A percentile compares a stretch with the other conserved stretches of the same genome.
These are phyloP conservation scores for Physocladia obscura DNA, from an alignment of 192 early-diverging fungal genomes.

Conservation along the genomic window DNA sequence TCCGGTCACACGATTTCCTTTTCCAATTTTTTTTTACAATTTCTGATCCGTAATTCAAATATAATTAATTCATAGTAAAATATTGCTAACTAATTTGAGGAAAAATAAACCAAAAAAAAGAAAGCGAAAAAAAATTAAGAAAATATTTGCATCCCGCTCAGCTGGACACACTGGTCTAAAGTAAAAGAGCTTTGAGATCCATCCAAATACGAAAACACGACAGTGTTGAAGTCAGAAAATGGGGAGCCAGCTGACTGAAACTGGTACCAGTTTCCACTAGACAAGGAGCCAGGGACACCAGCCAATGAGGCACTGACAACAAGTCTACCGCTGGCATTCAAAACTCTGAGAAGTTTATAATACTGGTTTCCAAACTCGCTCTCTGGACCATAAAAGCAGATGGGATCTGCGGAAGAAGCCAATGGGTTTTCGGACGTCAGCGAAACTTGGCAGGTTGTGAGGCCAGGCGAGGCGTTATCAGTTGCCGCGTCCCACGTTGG, in stretches of 20 bases:
- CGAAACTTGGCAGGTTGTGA: not conserved
- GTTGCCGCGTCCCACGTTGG: not conserved
- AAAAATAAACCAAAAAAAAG: no score
- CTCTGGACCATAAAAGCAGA: not conserved
- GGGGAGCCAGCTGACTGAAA: not conserved
- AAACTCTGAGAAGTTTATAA: not conserved
- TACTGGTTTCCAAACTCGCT: not conserved
- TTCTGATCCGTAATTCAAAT: no score
- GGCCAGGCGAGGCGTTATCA: not conserved
- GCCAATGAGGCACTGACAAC: not conserved
- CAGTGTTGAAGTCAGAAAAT: not conserved
- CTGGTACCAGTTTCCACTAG: not conserved
- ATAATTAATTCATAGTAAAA: no score
- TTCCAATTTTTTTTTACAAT: no score
- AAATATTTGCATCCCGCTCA: not conserved
- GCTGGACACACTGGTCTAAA: not conserved
- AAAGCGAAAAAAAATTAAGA: no score
- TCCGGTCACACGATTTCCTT: no score
- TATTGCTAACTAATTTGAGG: no score
- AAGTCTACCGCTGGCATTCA: not conserved
- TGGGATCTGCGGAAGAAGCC: not conserved
- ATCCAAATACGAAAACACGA: not conserved
- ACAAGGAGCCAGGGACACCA: not conserved
- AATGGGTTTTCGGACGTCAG: not conserved
- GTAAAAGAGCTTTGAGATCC: not conserved